Percentiles rank a stretch among this genome's conserved stretches.
These are phyloP conservation scores for Halenospora varia DNA, from an alignment of 495 filamentous ascomycete species.

Conservation along the genomic window DNA sequence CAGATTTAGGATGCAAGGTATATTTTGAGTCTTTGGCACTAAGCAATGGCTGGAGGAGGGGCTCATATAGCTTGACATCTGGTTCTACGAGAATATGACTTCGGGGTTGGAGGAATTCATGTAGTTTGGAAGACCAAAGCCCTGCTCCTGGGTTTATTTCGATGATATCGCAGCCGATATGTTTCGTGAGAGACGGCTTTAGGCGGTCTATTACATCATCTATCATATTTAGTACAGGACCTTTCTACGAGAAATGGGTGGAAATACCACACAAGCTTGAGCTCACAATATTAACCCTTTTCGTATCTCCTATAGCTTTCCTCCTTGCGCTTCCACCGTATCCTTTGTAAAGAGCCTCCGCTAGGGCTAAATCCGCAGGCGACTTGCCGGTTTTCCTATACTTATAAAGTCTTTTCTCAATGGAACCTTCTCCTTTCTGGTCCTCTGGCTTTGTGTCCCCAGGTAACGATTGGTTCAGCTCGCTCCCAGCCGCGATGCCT, in stretches of 20 bases:
- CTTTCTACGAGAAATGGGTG: not conserved
- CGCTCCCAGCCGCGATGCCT: too few species aligned
- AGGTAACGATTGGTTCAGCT: too few species aligned
- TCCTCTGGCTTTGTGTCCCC: too few species aligned
- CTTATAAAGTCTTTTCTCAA: not conserved
- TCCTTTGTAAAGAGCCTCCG: not conserved
- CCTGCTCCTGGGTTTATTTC: slow-evolving; percentile 79
- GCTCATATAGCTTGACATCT: slow-evolving; percentile 43
- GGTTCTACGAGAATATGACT: slow-evolving; percentile 79
- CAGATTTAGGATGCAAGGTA: slow-evolving; percentile 43
- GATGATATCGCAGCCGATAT: slow-evolving; percentile 71
- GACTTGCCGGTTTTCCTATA: not conserved
- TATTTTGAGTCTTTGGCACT: slow-evolving; percentile 51
- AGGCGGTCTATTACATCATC: slow-evolving; percentile 50
- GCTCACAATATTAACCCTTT: slow-evolving; percentile 52
- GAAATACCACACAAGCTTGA: slow-evolving; percentile 56
- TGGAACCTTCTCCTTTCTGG: too few species aligned
- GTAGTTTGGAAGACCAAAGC: slow-evolving; percentile 69
- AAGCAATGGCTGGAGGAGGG: slow-evolving; percentile 60
- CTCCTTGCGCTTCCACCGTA: not conserved
- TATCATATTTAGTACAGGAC: slow-evolving; percentile 22
- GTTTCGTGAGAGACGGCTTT: slow-evolving; percentile 54
- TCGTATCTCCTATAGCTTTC: slow-evolving; percentile 16
- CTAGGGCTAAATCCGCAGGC: not conserved
- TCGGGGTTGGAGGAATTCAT: slow-evolving; percentile 68